Evolutionary conservation across 106 monocot genomes (phyloP).

Genomic region (Dendrobium officinale): DNA sequence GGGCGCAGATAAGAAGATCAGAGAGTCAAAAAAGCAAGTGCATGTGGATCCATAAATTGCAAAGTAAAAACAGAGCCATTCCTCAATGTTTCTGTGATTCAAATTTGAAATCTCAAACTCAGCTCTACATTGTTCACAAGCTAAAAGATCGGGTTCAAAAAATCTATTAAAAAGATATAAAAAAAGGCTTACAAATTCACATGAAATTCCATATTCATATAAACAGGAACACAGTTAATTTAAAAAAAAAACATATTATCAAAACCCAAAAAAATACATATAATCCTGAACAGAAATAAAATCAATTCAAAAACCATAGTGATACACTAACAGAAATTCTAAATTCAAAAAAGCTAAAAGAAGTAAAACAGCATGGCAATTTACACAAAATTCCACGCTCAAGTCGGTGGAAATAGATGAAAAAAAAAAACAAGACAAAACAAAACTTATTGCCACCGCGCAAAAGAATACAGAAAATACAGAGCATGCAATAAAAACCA

Average conservation of each 20-base stretch:
- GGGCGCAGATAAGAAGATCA: background rate
- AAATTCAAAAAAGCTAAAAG: background rate
- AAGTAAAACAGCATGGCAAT: background rate
- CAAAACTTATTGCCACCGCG: background rate
- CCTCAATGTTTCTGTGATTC: background rate
- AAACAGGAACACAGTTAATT: too few relatives aligned
- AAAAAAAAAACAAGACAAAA: background rate
- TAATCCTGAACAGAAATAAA: background rate
- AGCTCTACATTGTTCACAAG: background rate
- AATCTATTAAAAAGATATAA: background rate
- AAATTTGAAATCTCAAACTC: background rate
- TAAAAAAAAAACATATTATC: background rate
- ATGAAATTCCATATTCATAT: background rate
- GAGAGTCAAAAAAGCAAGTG: background rate
- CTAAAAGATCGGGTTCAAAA: background rate
- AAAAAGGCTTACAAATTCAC: background rate
- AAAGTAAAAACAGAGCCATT: background rate
- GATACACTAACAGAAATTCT: background rate
- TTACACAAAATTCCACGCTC: too few relatives aligned
- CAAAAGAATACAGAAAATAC: background rate
- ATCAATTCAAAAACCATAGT: background rate
- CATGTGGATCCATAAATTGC: background rate
- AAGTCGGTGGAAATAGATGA: too few relatives aligned
- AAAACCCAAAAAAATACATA: background rate
- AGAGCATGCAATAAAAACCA: background rate